phyloP scores from a whole-genome alignment of 768 basidiomycete species.

The Lactarius trivialis region DNA sequence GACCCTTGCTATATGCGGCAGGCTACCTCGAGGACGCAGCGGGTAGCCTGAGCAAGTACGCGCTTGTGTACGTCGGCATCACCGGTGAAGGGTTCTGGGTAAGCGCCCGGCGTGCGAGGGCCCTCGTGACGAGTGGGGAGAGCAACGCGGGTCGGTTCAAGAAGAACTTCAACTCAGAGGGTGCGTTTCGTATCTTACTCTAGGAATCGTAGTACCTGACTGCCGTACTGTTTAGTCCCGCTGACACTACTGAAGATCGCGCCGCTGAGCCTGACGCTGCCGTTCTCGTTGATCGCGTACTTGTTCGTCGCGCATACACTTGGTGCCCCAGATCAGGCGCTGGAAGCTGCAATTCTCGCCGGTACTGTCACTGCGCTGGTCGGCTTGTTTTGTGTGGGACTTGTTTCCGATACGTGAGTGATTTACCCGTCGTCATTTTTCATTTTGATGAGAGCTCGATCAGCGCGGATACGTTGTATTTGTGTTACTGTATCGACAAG shows the following conservation, averaged over 20 bases:
- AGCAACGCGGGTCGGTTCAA: conserved; percentile 37
- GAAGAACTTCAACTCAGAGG: conserved; percentile 49
- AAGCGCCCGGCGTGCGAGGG: conserved; percentile 49
- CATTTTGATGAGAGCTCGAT: not conserved
- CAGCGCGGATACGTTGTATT: conserved; percentile 58
- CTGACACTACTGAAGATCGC: conserved; percentile 71
- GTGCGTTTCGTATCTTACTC: conserved; percentile 33
- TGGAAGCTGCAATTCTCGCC: conserved; percentile 68
- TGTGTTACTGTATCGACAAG: conserved; percentile 62
- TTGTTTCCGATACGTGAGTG: conserved; percentile 69
- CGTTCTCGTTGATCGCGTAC: conserved; percentile 77
- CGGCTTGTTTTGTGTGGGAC: conserved; percentile 74
- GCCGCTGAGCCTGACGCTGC: conserved; percentile 73
- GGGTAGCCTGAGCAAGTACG: conserved; percentile 54
- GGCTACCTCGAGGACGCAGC: conserved; percentile 40
- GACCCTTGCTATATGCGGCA: conserved; percentile 36
- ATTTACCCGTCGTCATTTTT: not conserved
- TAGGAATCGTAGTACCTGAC: not conserved
- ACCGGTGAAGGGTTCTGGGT: conserved; percentile 48
- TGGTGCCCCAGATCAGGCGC: conserved; percentile 59
- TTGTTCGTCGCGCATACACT: conserved; percentile 84
- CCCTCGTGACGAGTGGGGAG: conserved; percentile 52
- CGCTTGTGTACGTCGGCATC: conserved; percentile 48
- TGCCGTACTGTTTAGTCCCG: conserved; percentile 38
- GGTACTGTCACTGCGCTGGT: conserved; percentile 77